Evolutionary conservation across 768 basidiomycete genomes (phyloP).

Genomic region (Mycena latifolia): DNA sequence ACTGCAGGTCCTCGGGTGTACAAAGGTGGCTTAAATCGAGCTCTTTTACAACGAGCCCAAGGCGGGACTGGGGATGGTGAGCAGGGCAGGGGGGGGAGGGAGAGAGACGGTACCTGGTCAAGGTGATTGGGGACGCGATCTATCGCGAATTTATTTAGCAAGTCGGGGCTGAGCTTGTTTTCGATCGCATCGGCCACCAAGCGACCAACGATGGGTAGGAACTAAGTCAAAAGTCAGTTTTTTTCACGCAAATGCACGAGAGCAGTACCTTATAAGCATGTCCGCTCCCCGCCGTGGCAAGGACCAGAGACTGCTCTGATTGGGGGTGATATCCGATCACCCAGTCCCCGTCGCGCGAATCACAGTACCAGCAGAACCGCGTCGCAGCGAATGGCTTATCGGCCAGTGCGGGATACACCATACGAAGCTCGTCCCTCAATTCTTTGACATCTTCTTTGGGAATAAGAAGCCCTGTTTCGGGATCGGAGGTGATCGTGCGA

Average conservation of each 20-base stretch:
- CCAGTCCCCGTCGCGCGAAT: slow-evolving; percentile 90
- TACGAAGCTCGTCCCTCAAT: slow-evolving; percentile 64
- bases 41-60: slow-evolving; percentile 45
- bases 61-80: too few species aligned
- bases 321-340: slow-evolving; percentile 80
- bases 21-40: slow-evolving; percentile 65
- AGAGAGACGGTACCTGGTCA: too few species aligned
- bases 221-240: slow-evolving; percentile 60
- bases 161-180: slow-evolving; percentile 64
- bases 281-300: slow-evolving; percentile 92
- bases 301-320: slow-evolving; percentile 65
- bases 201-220: slow-evolving; percentile 86
- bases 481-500: slow-evolving; percentile 76
- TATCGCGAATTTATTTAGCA: slow-evolving; percentile 75
- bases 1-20: slow-evolving; percentile 56
- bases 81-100: too few species aligned
- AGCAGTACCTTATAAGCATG: slow-evolving; percentile 83
- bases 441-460: slow-evolving; percentile 65
- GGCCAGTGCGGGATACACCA: slow-evolving; percentile 83
- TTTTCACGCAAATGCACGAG: too few species aligned
- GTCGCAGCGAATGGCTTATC: slow-evolving; percentile 79
- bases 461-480: slow-evolving; percentile 70
- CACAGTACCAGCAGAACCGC: slow-evolving; percentile 94
- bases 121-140: slow-evolving; percentile 53
- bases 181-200: slow-evolving; percentile 82